Conservation (phyloP, 2,329 filamentous ascomycete genomes). For the Aureobasidium namibiae region DNA sequence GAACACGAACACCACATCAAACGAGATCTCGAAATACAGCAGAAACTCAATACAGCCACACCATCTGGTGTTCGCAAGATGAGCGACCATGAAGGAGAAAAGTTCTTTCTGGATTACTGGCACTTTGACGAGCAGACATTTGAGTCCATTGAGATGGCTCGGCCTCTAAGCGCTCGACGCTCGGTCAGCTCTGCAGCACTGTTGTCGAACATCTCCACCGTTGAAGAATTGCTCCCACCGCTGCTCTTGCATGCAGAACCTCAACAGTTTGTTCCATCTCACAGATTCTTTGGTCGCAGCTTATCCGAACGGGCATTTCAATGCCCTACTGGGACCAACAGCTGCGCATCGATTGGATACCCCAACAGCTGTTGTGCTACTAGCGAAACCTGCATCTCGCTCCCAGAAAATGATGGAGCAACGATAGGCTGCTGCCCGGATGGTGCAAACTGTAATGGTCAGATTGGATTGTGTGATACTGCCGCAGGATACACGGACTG, state of each 20-base stretch:
- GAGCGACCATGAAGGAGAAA: constrained; percentile 60
- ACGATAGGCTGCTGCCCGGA: constrained; percentile 67
- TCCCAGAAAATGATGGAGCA: constrained; percentile 55
- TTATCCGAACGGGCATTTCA: constrained; percentile 49
- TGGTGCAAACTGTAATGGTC: constrained; percentile 55
- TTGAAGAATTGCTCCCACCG: constrained; percentile 37
- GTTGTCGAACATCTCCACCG: background rate
- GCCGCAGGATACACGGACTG: constrained; percentile 56
- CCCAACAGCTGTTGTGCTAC: constrained; percentile 65
- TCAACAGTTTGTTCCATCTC: background rate
- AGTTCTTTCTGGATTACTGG: constrained; percentile 64
- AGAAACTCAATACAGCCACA: constrained; percentile 25
- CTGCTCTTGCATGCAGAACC: constrained; percentile 42
- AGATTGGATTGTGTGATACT: constrained; percentile 51
- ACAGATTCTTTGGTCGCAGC: constrained; percentile 23
- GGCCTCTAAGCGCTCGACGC: background rate
- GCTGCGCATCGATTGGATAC: constrained; percentile 56
- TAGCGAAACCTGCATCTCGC: constrained; percentile 57
- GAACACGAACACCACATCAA: constrained; percentile 38
- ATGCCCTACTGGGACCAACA: constrained; percentile 59
- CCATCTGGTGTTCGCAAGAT: constrained; percentile 66
- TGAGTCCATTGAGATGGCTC: background rate
- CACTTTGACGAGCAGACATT: constrained; percentile 30
- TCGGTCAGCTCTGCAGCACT: constrained; percentile 8
- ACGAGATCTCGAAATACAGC: constrained; percentile 32